Conservation (phyloP, 2,329 filamentous ascomycete species). For the Chaetothyriales sp. region DNA sequence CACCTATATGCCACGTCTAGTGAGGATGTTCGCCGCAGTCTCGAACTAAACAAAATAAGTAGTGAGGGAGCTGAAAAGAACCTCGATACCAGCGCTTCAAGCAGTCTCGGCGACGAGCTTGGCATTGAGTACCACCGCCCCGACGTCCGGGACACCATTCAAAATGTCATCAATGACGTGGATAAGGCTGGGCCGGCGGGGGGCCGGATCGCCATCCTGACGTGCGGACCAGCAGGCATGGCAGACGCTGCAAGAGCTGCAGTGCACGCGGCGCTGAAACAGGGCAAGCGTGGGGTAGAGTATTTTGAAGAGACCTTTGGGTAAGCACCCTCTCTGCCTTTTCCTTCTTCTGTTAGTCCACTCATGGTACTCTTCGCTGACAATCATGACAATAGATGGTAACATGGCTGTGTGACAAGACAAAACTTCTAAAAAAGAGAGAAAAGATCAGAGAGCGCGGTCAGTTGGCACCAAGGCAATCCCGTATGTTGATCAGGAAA, state of each 20-base stretch:
- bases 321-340: constrained; percentile 11
- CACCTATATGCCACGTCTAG: constrained; percentile 21
- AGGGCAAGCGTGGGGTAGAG: constrained; percentile 24
- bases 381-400: background rate
- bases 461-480: background rate
- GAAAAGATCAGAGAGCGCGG: constrained; percentile 6
- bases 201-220: constrained; percentile 26
- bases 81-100: constrained; percentile 1
- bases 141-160: constrained; percentile 24
- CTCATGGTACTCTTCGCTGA: background rate
- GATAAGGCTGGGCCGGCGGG: constrained; percentile 19
- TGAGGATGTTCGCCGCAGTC: no score
- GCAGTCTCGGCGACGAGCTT: constrained; percentile 6
- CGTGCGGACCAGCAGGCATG: constrained; percentile 34
- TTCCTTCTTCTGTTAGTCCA: background rate
- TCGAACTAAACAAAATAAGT: constrained; percentile 24
- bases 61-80: constrained; percentile 2
- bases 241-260: constrained; percentile 32
- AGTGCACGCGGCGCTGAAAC: constrained; percentile 25
- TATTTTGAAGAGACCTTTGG: constrained; percentile 38
- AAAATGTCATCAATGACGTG: constrained; percentile 22
- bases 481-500: background rate
- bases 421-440: constrained; percentile 20
- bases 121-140: constrained; percentile 26
- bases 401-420: background rate